phyloP scores from a whole-genome alignment of 176 grass and related monocot genomes.

The Oryza australiensis region DNA sequence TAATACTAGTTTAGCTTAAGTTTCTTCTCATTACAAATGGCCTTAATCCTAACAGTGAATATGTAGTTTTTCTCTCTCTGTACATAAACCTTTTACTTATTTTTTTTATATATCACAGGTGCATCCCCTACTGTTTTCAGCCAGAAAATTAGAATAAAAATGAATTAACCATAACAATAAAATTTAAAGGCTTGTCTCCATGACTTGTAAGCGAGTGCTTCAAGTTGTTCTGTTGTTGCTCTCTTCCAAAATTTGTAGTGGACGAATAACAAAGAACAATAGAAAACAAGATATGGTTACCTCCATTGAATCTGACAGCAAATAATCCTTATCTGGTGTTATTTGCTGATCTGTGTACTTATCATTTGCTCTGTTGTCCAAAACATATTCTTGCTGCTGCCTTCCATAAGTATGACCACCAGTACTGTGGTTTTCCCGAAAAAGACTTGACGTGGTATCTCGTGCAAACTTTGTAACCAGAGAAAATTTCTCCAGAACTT shows the following conservation, averaged over 20 bases:
- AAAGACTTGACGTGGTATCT: conserved; percentile 86
- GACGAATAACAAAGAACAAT: conserved; percentile 1
- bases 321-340: conserved; percentile 42
- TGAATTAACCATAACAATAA: conserved; percentile 15
- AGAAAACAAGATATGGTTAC: conserved; percentile 52
- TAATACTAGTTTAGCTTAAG: background rate
- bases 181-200: background rate
- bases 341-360: conserved; percentile 51
- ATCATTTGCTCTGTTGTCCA: conserved; percentile 44
- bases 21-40: background rate
- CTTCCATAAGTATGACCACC: conserved; percentile 53
- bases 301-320: conserved; percentile 58
- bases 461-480: conserved; percentile 93
- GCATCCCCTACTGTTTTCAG: too few species aligned
- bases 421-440: conserved; percentile 66
- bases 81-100: too few species aligned
- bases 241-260: background rate
- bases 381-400: conserved; percentile 49
- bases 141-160: conserved; percentile 11
- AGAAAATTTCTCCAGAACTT: conserved; percentile 97
- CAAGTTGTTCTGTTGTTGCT: background rate
- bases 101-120: too few species aligned
- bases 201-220: background rate
- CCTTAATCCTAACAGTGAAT: conserved; percentile 1
- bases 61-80: too few species aligned